Percentiles rank a stretch among this genome's conserved stretches.
phyloP scores from a whole-genome alignment of 2,329 filamentous ascomycete species.

The Trichoderma oligosporum region DNA sequence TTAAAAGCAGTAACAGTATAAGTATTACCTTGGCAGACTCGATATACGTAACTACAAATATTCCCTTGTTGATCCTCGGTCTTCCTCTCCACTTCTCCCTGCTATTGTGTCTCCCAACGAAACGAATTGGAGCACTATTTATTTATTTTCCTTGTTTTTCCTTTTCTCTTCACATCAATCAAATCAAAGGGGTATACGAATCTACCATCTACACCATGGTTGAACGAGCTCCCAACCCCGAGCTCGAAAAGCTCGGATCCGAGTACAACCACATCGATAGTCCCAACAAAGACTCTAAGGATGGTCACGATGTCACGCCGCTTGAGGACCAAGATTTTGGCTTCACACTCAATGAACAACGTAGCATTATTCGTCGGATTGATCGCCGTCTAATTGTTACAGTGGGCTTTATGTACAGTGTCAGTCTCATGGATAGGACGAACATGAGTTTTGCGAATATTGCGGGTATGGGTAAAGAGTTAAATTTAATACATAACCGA shows the following conservation, averaged over 20 bases:
- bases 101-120: background rate
- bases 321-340: conserved; percentile 37
- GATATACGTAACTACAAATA: background rate
- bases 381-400: conserved; percentile 62
- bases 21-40: background rate
- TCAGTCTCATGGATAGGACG: conserved; percentile 74
- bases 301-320: conserved; percentile 46
- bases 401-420: conserved; percentile 66
- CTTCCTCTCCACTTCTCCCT: background rate
- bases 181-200: background rate
- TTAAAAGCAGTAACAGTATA: too few relatives aligned
- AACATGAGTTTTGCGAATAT: conserved; percentile 72
- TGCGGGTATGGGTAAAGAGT: conserved; percentile 56
- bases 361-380: conserved; percentile 63
- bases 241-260: conserved; percentile 26
- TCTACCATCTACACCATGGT: conserved; percentile 25
- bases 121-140: background rate
- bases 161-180: background rate
- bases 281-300: conserved; percentile 25
- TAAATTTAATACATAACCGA: conserved; percentile 44
- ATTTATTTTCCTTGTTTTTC: background rate
- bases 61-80: background rate
- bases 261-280: conserved; percentile 28
- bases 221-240: conserved; percentile 20
- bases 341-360: conserved; percentile 60